Base-by-base conservation (phyloP, 805 yeast species). In the Starmerella bombi region DNA sequence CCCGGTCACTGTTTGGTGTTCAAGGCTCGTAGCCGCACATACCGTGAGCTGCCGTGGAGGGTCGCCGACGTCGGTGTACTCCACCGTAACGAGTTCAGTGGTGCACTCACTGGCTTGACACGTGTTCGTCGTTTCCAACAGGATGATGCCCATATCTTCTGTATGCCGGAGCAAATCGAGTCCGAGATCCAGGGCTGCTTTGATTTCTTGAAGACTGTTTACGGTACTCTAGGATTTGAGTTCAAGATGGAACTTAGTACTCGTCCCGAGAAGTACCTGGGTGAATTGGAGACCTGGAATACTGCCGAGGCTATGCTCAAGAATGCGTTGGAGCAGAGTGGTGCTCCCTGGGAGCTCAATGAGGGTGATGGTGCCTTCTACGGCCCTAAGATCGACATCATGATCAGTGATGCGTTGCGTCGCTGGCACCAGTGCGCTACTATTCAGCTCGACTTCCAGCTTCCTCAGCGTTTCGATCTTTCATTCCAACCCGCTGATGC, bases 401-500 rank as follows among this genome's bases (percentile, higher is more conserved):
- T 78, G 81, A 82, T 91, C 57, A 75, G 86, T 50, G 98, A 91
- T 63, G 94, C 96, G 35, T 71, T 85, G 60, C 75, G 74, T 59
- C 81, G 96, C 77, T 84, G 94, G 93, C 91, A 82, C 68, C 98
- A 91, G 68, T 88, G 97, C 72, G 98, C 98, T 47, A 91, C 98
- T 42, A 82, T 91, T 61, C 98, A 91, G 70, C 74, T 91, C 59
- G 98, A 91, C 66, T 91, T 88, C 93, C 98, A 91, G 71, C 72
- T 91, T 58, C 98, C 98, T 50, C 70, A 72, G 55, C 79, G 98
- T 66, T 91, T 91, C 59, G 94, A 81, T 54, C 73, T 91, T 53
- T 85, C 80, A 62, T 91, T 72, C 70, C 80, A 81, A 66, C 72
- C 37, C 40, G 61, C 64, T 10, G 60, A 60, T 38, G 33, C 51